These are phyloP conservation scores for Nakazawaea molendinolei DNA, from an alignment of 805 yeast genomes.

Conservation along the genomic window DNA sequence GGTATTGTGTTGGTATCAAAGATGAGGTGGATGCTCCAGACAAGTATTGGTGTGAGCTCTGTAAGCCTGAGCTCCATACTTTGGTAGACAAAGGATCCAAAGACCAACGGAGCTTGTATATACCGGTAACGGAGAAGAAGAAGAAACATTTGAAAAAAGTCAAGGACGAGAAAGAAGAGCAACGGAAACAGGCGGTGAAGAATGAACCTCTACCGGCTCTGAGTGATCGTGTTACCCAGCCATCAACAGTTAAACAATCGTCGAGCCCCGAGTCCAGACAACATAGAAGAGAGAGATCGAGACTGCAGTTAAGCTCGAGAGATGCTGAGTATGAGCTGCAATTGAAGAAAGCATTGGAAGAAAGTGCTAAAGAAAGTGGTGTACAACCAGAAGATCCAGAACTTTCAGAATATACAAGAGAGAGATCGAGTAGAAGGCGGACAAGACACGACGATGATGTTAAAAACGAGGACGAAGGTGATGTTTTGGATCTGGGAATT, in stretches of 20 bases:
- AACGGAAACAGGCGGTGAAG: conserved; percentile 13
- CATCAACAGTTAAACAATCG: conserved; percentile 4
- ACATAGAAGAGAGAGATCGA: conserved; percentile 19
- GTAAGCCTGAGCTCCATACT: conserved; percentile 79
- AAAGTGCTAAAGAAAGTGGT: conserved; percentile 47
- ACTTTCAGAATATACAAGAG: conserved; percentile 24
- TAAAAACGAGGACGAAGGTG: conserved; percentile 9
- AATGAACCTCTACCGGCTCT: conserved; percentile 6
- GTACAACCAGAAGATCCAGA: conserved; percentile 29
- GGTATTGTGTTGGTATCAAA: conserved; percentile 84
- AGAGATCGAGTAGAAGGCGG: conserved; percentile 20
- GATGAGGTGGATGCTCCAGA: conserved; percentile 79
- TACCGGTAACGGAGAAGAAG: conserved; percentile 32
- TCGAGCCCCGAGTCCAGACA: conserved; percentile 9
- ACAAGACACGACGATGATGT: conserved; percentile 14
- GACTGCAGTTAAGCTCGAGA: conserved; percentile 15
- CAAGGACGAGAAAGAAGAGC: conserved; percentile 21
- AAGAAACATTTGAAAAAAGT: conserved; percentile 14
- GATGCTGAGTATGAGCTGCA: conserved; percentile 29
- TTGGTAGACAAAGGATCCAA: conserved; percentile 38
- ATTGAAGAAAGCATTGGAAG: conserved; percentile 43
- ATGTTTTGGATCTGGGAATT: not conserved
- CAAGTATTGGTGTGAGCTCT: conserved; percentile 89
- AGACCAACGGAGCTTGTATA: conserved; percentile 42
- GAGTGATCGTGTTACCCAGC: not conserved